Base-by-base conservation (phyloP, 2,329 filamentous ascomycete species). In the Sporothrix sp. region DNA sequence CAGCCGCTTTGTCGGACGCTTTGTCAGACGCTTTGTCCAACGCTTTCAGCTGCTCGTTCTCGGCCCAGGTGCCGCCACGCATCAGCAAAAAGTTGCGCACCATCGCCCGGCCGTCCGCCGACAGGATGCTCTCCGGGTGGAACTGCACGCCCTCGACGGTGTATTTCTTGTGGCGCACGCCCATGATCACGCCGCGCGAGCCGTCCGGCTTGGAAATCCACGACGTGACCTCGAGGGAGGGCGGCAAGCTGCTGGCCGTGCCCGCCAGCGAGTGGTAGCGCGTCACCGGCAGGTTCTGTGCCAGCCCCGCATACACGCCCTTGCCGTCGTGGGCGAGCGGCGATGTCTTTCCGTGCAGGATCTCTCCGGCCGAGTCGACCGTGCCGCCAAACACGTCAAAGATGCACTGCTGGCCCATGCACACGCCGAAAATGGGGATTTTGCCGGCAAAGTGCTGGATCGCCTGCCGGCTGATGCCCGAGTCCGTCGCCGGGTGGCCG, bases 351-450 rank as follows among this genome's bases (percentile, higher is more conserved):
- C 93, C 93, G 63, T 98, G 93, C 50, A 98, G 73, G 62, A 96
- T 96, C 70, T 98, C 93, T 23, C 93, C 93, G 9, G 93, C 95
- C 53, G 88, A 91, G 63, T 84, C 84, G 45, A 98, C 93, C 46
- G 85, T 82, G 54, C 93, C 93, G 43, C 93, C 93, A 62, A 94
- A 97, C 28, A 88, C 83, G 50, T 93, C 86, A 64, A 94, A 91
- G 58, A 98, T 97, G 68, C 93, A 98, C 73, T 98, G 93, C 82
- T 96, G 84, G 59, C 93, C 93, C 91, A 98, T 97, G 64, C 93
- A 98, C 27, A 98, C 93, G n/a, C 93, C 93, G 48, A 98, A 79
- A 13, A 98, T 81, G 10, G 93, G 93, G 44, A 98, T 87, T 69
- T 95, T 97, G 58, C 93, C 93, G 27, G 85, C 82, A 66, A 97